A percentile compares a stretch with the other conserved stretches of the same genome.
Conservation (phyloP, 2,329 filamentous ascomycete species). For the Biscogniauxia sp. region DNA sequence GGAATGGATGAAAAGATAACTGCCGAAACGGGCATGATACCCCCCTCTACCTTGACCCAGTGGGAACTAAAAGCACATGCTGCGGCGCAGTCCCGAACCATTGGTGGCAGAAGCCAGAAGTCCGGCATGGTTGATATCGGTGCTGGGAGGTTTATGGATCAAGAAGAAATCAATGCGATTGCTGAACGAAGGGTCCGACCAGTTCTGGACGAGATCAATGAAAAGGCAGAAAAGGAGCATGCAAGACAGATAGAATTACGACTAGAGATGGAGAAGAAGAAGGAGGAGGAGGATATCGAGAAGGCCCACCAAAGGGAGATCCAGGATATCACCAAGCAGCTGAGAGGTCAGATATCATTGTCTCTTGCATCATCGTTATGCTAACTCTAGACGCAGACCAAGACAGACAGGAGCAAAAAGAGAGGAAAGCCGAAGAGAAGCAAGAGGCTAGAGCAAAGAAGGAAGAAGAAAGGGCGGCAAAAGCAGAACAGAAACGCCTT, state of each 20-base stretch:
- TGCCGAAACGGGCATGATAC: constrained; percentile 70
- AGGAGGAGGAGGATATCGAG: constrained; percentile 53
- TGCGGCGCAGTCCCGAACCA: constrained; percentile 64
- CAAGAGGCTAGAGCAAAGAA: constrained; percentile 36
- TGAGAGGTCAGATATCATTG: constrained; percentile 53
- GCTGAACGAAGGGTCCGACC: constrained; percentile 77
- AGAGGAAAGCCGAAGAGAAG: constrained; percentile 51
- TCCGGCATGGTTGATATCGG: constrained; percentile 66
- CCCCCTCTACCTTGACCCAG: constrained; percentile 65
- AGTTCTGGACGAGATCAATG: constrained; percentile 79
- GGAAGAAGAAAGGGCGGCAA: constrained; percentile 51
- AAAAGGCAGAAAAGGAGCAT: constrained; percentile 70
- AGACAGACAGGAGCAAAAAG: constrained; percentile 46
- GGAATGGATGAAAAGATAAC: constrained; percentile 81
- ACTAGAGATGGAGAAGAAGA: constrained; percentile 62
- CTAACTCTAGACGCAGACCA: constrained; percentile 38
- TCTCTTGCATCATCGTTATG: not conserved
- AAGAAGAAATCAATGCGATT: constrained; percentile 74
- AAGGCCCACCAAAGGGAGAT: constrained; percentile 52
- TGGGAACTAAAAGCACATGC: constrained; percentile 78
- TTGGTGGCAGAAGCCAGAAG: constrained; percentile 55
- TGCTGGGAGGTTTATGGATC: constrained; percentile 75
- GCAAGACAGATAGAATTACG: constrained; percentile 63
- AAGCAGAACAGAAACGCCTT: constrained; percentile 51
- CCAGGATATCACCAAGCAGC: constrained; percentile 50